Evolutionary conservation across 345 rosid genomes (phyloP), one percentile per base, ranked within the genome.

Genomic region (Litchi chinensis): DNA sequence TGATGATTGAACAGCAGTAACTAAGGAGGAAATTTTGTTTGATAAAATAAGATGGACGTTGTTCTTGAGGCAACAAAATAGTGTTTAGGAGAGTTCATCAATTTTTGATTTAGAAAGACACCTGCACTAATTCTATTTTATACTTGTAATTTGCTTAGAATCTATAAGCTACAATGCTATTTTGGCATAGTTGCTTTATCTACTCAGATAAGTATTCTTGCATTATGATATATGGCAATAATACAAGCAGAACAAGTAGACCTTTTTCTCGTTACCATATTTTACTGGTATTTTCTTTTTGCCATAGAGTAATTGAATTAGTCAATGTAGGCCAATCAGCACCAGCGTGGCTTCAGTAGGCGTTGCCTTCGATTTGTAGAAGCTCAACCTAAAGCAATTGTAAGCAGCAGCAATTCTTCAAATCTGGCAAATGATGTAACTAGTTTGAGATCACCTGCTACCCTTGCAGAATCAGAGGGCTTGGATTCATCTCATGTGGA

Each of bases 301-400:
- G 44, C 79, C 2, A 66, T 77, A 73, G 76, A 86, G 75, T 85
- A 83, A 83, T 83, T 66, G 68, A 28, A 71, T 76, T 28, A 41
- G 37, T 80, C 71, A 70, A 69, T 87, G 82, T 79, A 91, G 91
- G 89, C 73, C 75, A 67, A 80, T 70, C 86, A 85, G 71, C 80
- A 82, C 60, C 91, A 88, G 40, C 88, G 87, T 67, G 89, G 88
- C 79, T 64, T 88, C 85, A 89, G 91, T 71, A 87, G 92, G 65
- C 90, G 93, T 68, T 87, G 92, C 81, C 91, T 91, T 82, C 93
- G 86, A 77, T 90, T 91, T 83, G 90, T 81, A 80, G 88, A 87
- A 77, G 81, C 86, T 74, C 82, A 67, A 78, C 64, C 73, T 22
- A 78, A 84, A 69, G 41, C 73, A 68, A 70, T 56, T 56, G 57